Evolutionary conservation across 1,284 basidiomycete species (phyloP).

Genomic region (Fomitopsis palustris): DNA sequence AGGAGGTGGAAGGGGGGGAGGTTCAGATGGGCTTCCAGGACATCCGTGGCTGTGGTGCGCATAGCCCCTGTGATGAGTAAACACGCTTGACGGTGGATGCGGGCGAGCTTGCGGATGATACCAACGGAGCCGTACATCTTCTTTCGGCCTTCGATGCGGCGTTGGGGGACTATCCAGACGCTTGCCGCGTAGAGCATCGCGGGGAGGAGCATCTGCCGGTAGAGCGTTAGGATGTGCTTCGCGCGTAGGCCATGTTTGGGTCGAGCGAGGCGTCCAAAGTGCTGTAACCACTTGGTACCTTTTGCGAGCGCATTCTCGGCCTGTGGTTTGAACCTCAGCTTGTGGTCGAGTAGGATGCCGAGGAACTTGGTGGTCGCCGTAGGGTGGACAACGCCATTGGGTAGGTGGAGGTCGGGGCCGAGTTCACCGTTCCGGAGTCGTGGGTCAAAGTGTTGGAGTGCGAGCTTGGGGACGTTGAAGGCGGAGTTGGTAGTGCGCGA

Average conservation of each 20-base stretch:
- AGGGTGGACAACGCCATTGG: constrained; percentile 7
- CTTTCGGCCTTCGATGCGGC: constrained; percentile 7
- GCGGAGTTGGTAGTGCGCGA: constrained; percentile 18
- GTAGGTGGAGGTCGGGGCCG: constrained; percentile 6
- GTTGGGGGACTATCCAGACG: constrained; percentile 29
- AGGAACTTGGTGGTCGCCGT: constrained; percentile 27
- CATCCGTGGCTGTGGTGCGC: constrained; percentile 28
- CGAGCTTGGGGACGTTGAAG: constrained; percentile 25
- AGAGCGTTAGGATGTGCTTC: constrained; percentile 18
- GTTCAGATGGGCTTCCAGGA: constrained; percentile 29
- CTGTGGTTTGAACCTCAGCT: constrained; percentile 33
- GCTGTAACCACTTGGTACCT: constrained; percentile 20
- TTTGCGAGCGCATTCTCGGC: constrained; percentile 25
- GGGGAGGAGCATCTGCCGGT: constrained; percentile 28
- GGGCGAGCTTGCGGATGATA: constrained; percentile 10
- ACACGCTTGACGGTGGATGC: constrained; percentile 31
- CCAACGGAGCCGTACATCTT: constrained; percentile 13
- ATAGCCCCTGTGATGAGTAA: constrained; percentile 33
- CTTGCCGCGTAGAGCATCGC: constrained; percentile 34
- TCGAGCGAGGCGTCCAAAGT: constrained; percentile 22
- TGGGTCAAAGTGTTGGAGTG: constrained; percentile 10
- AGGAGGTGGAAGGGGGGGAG: constrained; percentile 28
- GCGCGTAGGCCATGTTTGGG: constrained; percentile 18
- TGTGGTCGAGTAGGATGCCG: constrained; percentile 32
- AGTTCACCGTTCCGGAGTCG: constrained; percentile 4